These are phyloP conservation scores for Lepidium didymum DNA, from an alignment of 345 rosid genomes.

Conservation along the genomic window DNA sequence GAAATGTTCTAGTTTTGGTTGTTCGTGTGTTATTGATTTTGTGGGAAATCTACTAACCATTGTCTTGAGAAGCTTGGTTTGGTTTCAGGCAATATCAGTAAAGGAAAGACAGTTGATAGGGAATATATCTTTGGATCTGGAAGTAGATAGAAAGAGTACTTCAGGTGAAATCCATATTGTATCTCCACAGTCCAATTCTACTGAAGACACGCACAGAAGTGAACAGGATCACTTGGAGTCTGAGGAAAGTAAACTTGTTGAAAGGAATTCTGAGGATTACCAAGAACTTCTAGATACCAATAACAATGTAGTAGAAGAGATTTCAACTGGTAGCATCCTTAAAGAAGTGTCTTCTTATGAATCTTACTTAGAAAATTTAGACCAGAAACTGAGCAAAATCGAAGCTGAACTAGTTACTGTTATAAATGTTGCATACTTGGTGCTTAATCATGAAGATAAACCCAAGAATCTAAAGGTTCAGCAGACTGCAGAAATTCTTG, in stretches of 20 bases:
- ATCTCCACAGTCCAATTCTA: constrained; percentile 44
- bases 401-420: constrained; percentile 62
- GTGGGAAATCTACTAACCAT: neutral
- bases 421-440: constrained; percentile 49
- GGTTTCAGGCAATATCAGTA: constrained; percentile 67
- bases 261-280: constrained; percentile 19
- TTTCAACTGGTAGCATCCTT: constrained; percentile 19
- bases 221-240: constrained; percentile 12
- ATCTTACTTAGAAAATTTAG: constrained; percentile 55
- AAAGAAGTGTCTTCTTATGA: constrained; percentile 43
- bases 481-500: constrained; percentile 59
- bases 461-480: constrained; percentile 51
- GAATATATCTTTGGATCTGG: constrained; percentile 52
- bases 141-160: constrained; percentile 33
- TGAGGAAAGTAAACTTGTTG: constrained; percentile 10
- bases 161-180: constrained; percentile 53
- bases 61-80: constrained; percentile 17
- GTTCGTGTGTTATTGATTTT: neutral
- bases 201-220: constrained; percentile 14
- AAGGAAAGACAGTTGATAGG: constrained; percentile 77
- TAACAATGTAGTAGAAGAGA: constrained; percentile 22
- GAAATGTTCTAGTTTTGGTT: neutral
- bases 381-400: constrained; percentile 50
- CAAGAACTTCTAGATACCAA: constrained; percentile 23
- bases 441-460: constrained; percentile 41